Percentiles rank a stretch among this genome's conserved stretches.
Evolutionary conservation across 2,329 filamentous ascomycete species (phyloP).

Genomic region (Alternaria triticina): DNA sequence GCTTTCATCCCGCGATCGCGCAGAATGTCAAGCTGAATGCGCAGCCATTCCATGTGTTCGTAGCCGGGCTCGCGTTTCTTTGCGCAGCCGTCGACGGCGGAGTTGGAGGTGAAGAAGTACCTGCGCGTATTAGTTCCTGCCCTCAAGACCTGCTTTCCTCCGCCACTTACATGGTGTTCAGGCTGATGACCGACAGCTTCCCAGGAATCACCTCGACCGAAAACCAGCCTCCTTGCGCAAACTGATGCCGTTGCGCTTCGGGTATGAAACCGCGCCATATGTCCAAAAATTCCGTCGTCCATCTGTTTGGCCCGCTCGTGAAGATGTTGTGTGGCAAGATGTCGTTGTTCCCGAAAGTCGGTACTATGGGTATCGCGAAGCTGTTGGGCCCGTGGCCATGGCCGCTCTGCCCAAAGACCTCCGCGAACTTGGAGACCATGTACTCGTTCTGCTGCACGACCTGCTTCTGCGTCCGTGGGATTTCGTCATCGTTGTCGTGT

Average conservation of each 20-base stretch:
- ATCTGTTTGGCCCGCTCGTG: constrained; percentile 80
- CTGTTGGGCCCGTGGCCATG: constrained; percentile 57
- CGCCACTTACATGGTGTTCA: constrained; percentile 76
- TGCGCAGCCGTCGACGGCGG: constrained; percentile 89
- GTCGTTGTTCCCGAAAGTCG: constrained; percentile 96
- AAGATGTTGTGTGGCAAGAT: constrained; percentile 97
- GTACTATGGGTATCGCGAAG: constrained; percentile 79
- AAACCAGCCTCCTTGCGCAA: constrained; percentile 94
- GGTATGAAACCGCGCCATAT: constrained; percentile 91
- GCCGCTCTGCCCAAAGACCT: constrained; percentile 67
- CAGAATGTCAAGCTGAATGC: constrained; percentile 83
- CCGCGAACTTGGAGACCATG: constrained; percentile 76
- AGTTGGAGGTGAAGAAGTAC: constrained; percentile 93
- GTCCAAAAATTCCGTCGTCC: constrained; percentile 76
- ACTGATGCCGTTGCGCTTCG: constrained; percentile 88
- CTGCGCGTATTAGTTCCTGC: constrained; percentile 26
- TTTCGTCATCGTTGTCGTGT: constrained; percentile 83
- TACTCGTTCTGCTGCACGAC: constrained; percentile 79
- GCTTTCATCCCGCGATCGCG: constrained; percentile 88
- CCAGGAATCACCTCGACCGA: constrained; percentile 88
- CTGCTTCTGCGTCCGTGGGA: constrained; percentile 76
- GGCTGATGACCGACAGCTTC: constrained; percentile 84
- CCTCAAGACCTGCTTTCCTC: background rate
- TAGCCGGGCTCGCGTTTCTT: constrained; percentile 82
- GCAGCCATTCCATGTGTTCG: constrained; percentile 95